Conservation (phyloP, 2,329 filamentous ascomycete genomes). For the Fusarium sp. region DNA sequence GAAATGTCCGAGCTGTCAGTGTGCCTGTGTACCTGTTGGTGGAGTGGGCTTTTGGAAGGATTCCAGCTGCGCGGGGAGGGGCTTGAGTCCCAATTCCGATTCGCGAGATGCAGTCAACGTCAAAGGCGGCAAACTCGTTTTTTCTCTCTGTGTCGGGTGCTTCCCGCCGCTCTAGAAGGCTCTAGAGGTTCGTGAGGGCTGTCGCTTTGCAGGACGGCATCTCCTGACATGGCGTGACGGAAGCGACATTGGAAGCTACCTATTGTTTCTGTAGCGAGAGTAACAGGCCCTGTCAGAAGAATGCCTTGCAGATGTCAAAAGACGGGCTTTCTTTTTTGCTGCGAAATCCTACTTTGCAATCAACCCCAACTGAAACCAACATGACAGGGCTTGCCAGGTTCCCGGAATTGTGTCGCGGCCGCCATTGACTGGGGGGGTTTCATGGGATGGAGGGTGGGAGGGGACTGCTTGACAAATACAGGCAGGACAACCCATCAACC, state of each 20-base stretch:
- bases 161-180: background rate
- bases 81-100: slow-evolving; percentile 13
- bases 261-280: background rate
- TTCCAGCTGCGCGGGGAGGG: background rate
- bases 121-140: background rate
- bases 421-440: background rate
- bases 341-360: background rate
- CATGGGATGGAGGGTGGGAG: background rate
- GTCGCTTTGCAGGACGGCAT: background rate
- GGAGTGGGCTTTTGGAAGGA: slow-evolving; percentile 2
- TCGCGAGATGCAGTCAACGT: slow-evolving; percentile 24
- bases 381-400: slow-evolving; percentile 9
- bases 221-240: background rate
- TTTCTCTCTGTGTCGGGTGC: background rate
- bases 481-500: background rate
- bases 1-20: slow-evolving; percentile 16
- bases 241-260: background rate
- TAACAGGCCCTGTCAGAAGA: background rate
- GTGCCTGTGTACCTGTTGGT: background rate
- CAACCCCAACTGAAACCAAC: slow-evolving; percentile 18
- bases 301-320: slow-evolving; percentile 12
- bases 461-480: background rate
- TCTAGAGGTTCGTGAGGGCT: background rate
- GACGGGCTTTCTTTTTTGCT: background rate
- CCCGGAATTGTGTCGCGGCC: slow-evolving; percentile 5